These are phyloP conservation scores for Crepidotus variabilis DNA, from an alignment of 768 basidiomycete species.

Conservation along the genomic window DNA sequence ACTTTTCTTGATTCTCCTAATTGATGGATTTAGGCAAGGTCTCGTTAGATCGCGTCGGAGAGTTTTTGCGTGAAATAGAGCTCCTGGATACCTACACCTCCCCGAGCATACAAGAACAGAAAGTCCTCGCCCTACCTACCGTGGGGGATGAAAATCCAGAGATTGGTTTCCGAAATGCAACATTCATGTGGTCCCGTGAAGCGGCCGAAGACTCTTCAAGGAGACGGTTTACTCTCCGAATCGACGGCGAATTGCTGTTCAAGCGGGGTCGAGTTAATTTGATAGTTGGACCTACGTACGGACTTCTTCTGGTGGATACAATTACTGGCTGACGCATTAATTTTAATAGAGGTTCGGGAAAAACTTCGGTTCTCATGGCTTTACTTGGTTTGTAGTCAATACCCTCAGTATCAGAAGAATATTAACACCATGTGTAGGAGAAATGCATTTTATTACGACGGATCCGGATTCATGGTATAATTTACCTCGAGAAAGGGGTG, in stretches of 20 bases:
- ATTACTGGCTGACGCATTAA: too few relatives aligned
- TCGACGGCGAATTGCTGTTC: conserved; percentile 53
- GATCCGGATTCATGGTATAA: conserved; percentile 43
- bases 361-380: conserved; percentile 1
- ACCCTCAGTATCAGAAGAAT: background rate
- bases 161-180: conserved; percentile 46
- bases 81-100: conserved; percentile 21
- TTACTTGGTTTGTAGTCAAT: background rate
- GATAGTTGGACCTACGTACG: conserved; percentile 48
- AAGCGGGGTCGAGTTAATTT: conserved; percentile 47
- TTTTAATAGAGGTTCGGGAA: background rate
- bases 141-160: background rate
- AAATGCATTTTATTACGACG: conserved; percentile 61
- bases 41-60: conserved; percentile 49
- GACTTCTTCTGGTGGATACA: conserved; percentile 11
- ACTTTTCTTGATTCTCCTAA: background rate
- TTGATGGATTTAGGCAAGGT: conserved; percentile 41
- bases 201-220: conserved; percentile 26
- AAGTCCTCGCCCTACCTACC: background rate
- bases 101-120: conserved; percentile 11
- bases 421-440: conserved; percentile 29
- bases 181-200: conserved; percentile 47
- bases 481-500: conserved; percentile 29
- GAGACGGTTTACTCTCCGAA: conserved; percentile 43
- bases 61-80: conserved; percentile 27